phyloP scores from a whole-genome alignment of 805 yeast species.

The Candida insectorum region DNA sequence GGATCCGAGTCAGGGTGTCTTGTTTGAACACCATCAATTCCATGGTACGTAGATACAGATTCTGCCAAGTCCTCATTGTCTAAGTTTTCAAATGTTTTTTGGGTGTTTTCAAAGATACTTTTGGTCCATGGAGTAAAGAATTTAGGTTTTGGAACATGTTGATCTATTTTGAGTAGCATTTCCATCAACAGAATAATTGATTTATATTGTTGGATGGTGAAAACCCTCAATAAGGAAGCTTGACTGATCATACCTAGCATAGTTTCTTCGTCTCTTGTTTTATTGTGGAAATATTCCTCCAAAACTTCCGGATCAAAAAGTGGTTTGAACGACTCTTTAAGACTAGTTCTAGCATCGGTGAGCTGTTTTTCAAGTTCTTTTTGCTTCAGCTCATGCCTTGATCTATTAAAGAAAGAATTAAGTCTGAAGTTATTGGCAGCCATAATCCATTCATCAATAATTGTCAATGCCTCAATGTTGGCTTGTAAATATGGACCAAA shows the following conservation, averaged over 20 bases:
- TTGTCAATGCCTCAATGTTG: constrained; percentile 15
- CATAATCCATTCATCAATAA: constrained; percentile 21
- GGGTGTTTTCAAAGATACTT: constrained; percentile 9
- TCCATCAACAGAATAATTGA: constrained; percentile 6
- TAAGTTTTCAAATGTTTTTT: constrained; percentile 5
- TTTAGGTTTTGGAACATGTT: constrained; percentile 9
- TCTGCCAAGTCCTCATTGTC: constrained; percentile 9
- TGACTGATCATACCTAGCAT: constrained; percentile 24
- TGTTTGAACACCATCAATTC: constrained; percentile 9
- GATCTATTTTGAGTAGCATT: constrained; percentile 7
- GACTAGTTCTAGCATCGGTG: constrained; percentile 7
- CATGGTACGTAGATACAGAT: constrained; percentile 7
- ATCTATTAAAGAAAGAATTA: constrained; percentile 13
- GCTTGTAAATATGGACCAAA: constrained; percentile 16
- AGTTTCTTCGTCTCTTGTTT: constrained; percentile 20
- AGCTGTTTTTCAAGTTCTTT: constrained; percentile 14
- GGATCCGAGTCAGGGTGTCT: constrained; percentile 29
- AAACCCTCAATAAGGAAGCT: constrained; percentile 14
- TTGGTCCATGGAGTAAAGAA: constrained; percentile 8
- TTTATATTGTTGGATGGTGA: constrained; percentile 5
- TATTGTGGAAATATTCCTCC: constrained; percentile 8
- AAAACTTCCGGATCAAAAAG: constrained; percentile 9
- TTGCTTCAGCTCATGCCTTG: constrained; percentile 13
- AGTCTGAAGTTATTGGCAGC: constrained; percentile 27
- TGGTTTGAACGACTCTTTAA: constrained; percentile 8